These are phyloP conservation scores for Leucocoprinus birnbaumii DNA, from an alignment of 768 basidiomycete species.

Conservation along the genomic window DNA sequence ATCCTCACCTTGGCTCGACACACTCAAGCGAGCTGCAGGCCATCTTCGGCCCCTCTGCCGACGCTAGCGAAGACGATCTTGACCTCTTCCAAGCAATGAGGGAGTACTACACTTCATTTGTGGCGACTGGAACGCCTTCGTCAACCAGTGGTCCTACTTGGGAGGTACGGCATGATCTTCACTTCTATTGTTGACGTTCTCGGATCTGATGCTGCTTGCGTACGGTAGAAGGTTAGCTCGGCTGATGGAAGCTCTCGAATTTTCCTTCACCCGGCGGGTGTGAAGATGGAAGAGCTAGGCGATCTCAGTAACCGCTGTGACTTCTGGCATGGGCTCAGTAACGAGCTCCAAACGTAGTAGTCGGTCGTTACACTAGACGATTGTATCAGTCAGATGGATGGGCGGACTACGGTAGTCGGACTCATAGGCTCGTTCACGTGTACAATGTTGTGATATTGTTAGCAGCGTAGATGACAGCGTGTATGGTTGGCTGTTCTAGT, in stretches of 20 bases:
- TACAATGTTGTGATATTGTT: too few species aligned
- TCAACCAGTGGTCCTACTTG: constrained; percentile 20
- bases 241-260: constrained; percentile 25
- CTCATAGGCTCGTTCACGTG: too few species aligned
- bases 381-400: neutral
- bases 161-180: constrained; percentile 26
- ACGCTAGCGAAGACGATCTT: constrained; percentile 23
- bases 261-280: constrained; percentile 24
- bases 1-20: constrained; percentile 33
- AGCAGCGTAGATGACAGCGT: too few species aligned
- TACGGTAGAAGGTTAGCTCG: constrained; percentile 18
- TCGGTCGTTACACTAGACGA: neutral
- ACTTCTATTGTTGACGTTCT: neutral
- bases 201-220: neutral
- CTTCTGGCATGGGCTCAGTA: constrained; percentile 28
- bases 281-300: constrained; percentile 22
- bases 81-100: constrained; percentile 35
- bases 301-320: constrained; percentile 21
- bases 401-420: too few species aligned
- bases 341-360: constrained; percentile 19
- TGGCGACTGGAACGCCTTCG: constrained; percentile 27
- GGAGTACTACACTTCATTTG: constrained; percentile 38
- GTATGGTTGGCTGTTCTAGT: too few species aligned
- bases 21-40: constrained; percentile 35
- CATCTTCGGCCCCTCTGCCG: constrained; percentile 27